Evolutionary conservation across 257 asterid species (phyloP).

Genomic region (Solanum neorickii): DNA sequence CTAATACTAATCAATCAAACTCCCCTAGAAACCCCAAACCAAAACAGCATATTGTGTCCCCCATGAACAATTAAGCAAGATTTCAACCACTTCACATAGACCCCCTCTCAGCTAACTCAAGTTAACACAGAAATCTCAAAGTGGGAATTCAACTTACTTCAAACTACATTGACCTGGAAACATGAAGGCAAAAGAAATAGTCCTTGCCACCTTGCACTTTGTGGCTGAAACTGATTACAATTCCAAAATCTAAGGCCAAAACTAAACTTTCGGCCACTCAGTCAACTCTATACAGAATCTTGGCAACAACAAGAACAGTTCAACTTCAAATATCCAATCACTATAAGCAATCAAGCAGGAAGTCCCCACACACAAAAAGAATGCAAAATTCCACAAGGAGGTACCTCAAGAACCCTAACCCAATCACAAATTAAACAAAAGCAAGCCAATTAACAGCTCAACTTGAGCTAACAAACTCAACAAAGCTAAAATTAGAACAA

Average conservation of each 20-base stretch:
- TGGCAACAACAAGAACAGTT: neutral
- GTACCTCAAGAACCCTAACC: neutral
- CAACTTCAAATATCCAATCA: neutral
- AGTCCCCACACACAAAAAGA: neutral
- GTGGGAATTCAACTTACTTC: neutral
- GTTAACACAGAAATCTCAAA: neutral
- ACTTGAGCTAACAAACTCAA: neutral
- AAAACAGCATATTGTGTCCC: constrained; percentile 15
- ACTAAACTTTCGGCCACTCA: neutral
- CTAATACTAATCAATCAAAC: constrained; percentile 12
- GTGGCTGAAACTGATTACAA: neutral
- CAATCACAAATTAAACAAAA: neutral
- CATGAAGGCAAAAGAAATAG: neutral
- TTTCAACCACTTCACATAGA: neutral
- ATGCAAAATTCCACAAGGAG: neutral
- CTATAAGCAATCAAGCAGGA: neutral
- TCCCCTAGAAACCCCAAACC: constrained; percentile 13
- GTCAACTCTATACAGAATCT: neutral
- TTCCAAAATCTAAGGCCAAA: neutral
- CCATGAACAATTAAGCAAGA: neutral
- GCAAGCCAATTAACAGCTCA: neutral
- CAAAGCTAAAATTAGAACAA: neutral
- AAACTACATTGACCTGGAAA: neutral
- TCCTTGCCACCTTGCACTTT: neutral
- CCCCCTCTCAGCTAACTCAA: neutral